Base-by-base conservation (phyloP, 2,329 filamentous ascomycete species). In the Diaporthe vexans region DNA sequence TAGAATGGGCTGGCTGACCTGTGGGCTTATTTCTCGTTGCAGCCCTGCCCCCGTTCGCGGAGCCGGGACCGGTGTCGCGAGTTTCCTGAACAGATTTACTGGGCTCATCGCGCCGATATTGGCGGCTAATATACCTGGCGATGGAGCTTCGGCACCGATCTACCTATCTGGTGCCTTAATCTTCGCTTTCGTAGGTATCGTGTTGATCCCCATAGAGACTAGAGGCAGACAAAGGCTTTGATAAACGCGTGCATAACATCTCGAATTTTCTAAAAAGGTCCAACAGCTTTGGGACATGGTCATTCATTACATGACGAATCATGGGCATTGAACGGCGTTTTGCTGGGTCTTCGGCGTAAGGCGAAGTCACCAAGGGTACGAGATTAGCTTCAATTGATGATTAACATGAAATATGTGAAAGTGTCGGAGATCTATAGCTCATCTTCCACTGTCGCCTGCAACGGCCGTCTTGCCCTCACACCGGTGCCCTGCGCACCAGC, bases 51-150 rank as follows among this genome's bases (percentile, higher is more conserved):
- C 92, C 0, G 90, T 93, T 29, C 86, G 93, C 43, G 93, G 93
- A 7, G 93, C 92, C 0, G 93, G 92, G 8, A 93, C 91, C 0
- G 93, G 93, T 56, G 92, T 95, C 63, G 90, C 91, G 29, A 93
- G 91, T 79, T 93, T 94, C 79, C 82, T 94, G 75, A 95, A 94
- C 81, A 86, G 93, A 51, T 80, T 93, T 54, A 89, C 90, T 7
- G 93, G 93, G 7, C 84, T 95, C 15, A 86, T 91, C 78, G 93
- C 93, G 0, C 93, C 93, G 0, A 86, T 95, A 15, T 84, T 95
- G 35, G 93, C 93, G 2, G 90, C 90, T 0, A 91, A 85, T 24
- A 82, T 90, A 48, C 89, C 89, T 0, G 89, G 89, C 1, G 88
- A 91, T 75, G 89, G 90, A 11, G 86, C 88, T 19, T 89, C 86